Evolutionary conservation across 805 yeast species (phyloP), one percentile per base, ranked within the genome.

Genomic region (Myxozyma geophila): DNA sequence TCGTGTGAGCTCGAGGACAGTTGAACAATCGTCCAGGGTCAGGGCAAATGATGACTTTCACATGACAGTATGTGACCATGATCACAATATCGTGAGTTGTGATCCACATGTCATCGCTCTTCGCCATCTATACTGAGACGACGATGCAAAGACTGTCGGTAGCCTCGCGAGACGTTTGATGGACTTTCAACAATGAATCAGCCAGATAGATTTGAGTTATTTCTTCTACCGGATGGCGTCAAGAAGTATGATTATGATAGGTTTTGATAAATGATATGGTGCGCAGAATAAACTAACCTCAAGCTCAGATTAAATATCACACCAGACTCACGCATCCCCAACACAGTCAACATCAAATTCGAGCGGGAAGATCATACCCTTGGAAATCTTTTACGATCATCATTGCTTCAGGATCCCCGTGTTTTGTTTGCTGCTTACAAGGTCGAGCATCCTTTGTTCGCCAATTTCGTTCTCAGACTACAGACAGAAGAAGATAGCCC

Each of bases 321-420:
- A 37, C 97, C 98, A 7, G 99, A 95, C 78, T 86, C 96, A 61
- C 89, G 92, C 72, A 95, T 93, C 41, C 97, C 98, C 23, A 95
- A 95, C 75, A 96, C 98, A 51, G 92, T 96, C 53, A 85, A 92
- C 65, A 83, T 95, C 70, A 91, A 90, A 67, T 91, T 95, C 70
- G 98, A 95, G 77, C 88, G 97, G 74, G 99, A 95, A 76, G 99
- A 95, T 76, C 99, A 95, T 75, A 95, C 99, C 2, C 81, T 95
- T 64, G 99, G 97, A 35, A 95, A 95, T 75, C 77, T 95, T 71
- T 82, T 95, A 64, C 84, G 96, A 74, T 21, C 58, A 21, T 97
- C 93, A 74, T 83, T 95, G 61, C 82, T 91, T 66, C 87, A 86
- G 73, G 98, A 95, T 75, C 86, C 87, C 55, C 86, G 87, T 69